Percentiles rank a stretch among this genome's conserved stretches.
phyloP scores from a whole-genome alignment of 106 monocot genomes.

The Hemerocallis citrina region DNA sequence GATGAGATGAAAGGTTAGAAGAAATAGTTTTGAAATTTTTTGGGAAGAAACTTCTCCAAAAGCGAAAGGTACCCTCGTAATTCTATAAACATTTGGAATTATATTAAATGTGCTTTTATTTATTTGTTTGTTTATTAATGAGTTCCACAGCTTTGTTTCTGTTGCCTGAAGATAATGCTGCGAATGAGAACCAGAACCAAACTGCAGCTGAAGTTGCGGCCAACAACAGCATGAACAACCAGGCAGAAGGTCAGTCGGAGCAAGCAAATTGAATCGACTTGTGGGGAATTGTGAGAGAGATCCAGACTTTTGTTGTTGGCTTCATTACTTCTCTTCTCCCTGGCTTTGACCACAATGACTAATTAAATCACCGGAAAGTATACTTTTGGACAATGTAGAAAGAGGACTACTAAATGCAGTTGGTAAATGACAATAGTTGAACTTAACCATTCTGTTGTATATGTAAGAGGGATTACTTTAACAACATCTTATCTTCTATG shows the following conservation, averaged over 20 bases:
- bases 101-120: too few species aligned
- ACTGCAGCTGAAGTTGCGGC: slow-evolving; percentile 9
- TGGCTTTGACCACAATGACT: slow-evolving; percentile 59
- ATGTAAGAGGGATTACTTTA: neutral
- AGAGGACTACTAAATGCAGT: neutral
- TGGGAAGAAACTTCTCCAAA: too few species aligned
- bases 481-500: neutral
- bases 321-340: slow-evolving; percentile 69
- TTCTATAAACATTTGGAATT: too few species aligned
- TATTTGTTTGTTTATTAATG: too few species aligned
- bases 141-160: too few species aligned
- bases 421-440: neutral
- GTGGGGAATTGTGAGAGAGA: slow-evolving; percentile 51
- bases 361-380: neutral
- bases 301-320: slow-evolving; percentile 51
- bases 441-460: neutral
- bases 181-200: slow-evolving; percentile 29
- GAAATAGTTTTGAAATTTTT: too few species aligned
- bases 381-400: slow-evolving; percentile 1
- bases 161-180: slow-evolving; percentile 47
- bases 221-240: slow-evolving; percentile 21
- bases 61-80: too few species aligned
- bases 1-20: too few species aligned
- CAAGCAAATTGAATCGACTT: slow-evolving; percentile 25
- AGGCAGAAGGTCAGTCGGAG: slow-evolving; percentile 4